Evolutionary conservation across 805 yeast species (phyloP).

Genomic region (Wickerhamiella nectarea): DNA sequence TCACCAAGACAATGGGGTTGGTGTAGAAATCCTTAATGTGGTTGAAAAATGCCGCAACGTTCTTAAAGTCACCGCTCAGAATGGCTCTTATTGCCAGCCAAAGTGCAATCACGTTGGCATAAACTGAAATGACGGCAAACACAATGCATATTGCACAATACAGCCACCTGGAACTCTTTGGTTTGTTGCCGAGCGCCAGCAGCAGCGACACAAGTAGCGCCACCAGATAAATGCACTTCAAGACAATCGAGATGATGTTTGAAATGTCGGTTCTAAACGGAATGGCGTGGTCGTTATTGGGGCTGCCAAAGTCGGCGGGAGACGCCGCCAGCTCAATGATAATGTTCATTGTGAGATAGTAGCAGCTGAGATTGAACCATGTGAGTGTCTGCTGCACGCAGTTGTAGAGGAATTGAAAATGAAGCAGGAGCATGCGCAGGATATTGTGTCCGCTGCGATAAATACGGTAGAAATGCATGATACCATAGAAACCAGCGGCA

Average conservation of each 20-base stretch:
- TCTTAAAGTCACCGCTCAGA: slow-evolving; percentile 21
- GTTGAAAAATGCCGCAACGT: slow-evolving; percentile 20
- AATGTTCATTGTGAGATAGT: slow-evolving; percentile 48
- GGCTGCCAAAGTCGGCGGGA: slow-evolving; percentile 31
- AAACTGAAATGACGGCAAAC: slow-evolving; percentile 48
- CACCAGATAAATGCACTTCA: slow-evolving; percentile 43
- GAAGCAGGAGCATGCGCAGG: slow-evolving; percentile 37
- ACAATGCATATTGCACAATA: slow-evolving; percentile 40
- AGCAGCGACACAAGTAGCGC: slow-evolving; percentile 47
- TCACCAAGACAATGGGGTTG: slow-evolving; percentile 38
- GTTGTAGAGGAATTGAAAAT: slow-evolving; percentile 44
- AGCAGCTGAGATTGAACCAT: slow-evolving; percentile 54
- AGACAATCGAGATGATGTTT: slow-evolving; percentile 35
- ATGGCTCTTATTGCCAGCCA: slow-evolving; percentile 41
- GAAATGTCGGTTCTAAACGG: slow-evolving; percentile 26
- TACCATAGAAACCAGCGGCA: slow-evolving; percentile 44
- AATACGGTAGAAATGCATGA: slow-evolving; percentile 42
- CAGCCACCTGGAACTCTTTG: slow-evolving; percentile 44
- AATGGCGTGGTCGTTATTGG: slow-evolving; percentile 29
- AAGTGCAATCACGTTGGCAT: slow-evolving; percentile 44
- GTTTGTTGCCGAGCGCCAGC: slow-evolving; percentile 50
- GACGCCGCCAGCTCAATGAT: slow-evolving; percentile 36
- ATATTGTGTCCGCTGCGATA: slow-evolving; percentile 43
- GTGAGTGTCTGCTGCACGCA: slow-evolving; percentile 40
- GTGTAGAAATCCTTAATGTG: slow-evolving; percentile 22